Percentiles rank a stretch among this genome's conserved stretches.
Evolutionary conservation across 2,329 filamentous ascomycete genomes (phyloP).

Genomic region (Camptophora hylomeconis): DNA sequence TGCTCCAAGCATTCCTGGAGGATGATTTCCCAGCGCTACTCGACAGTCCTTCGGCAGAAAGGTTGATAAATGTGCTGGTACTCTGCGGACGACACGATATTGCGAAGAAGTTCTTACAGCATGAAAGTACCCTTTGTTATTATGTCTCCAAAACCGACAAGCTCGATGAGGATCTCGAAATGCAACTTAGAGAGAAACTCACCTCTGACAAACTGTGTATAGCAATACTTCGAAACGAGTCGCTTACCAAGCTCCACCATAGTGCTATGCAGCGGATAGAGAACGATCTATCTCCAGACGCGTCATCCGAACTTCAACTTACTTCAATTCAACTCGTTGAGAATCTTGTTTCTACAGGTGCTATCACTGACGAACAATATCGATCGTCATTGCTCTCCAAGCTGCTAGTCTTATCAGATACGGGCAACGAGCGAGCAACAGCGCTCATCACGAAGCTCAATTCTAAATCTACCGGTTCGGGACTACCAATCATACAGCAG

Average conservation of each 20-base stretch:
- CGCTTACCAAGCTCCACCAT: no score
- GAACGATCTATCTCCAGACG: slow-evolving; percentile 8
- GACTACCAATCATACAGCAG: slow-evolving; percentile 11
- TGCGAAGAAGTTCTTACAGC: slow-evolving; percentile 24
- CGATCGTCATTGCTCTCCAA: slow-evolving; percentile 7
- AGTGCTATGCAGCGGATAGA: slow-evolving; percentile 13
- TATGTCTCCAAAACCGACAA: no score
- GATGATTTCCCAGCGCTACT: slow-evolving; percentile 47
- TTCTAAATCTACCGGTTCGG: slow-evolving; percentile 5
- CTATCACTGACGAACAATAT: slow-evolving; percentile 1
- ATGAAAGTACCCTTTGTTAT: no score
- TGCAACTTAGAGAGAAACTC: no score
- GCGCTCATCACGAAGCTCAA: slow-evolving; percentile 8
- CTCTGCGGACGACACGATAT: slow-evolving; percentile 35
- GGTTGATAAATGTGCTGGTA: no score
- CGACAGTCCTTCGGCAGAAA: slow-evolving; percentile 59
- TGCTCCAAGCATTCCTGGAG: slow-evolving; percentile 40
- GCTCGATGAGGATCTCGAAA: no score
- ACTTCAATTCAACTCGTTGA: slow-evolving; percentile 5
- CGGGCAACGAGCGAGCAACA: slow-evolving; percentile 9
- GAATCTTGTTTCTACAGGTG: slow-evolving; percentile 1
- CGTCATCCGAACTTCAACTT: slow-evolving; percentile 9
- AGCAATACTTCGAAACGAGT: no score
- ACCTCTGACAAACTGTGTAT: no score
- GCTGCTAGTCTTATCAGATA: slow-evolving; percentile 14